These are phyloP conservation scores for Paragyromitra xinjiangensis DNA, from an alignment of 495 filamentous ascomycete genomes.

Conservation along the genomic window DNA sequence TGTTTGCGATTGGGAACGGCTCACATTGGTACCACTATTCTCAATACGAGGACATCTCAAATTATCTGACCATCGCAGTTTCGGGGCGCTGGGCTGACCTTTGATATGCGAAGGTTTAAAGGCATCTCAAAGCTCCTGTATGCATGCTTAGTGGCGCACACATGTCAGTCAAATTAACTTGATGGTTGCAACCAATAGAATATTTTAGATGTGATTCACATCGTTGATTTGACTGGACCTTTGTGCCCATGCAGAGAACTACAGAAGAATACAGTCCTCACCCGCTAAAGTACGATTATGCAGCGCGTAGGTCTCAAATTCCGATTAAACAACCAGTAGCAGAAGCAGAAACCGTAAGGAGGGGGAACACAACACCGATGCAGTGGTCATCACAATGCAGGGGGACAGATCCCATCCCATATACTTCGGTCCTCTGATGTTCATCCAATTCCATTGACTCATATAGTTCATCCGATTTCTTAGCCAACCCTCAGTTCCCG, in stretches of 20 bases:
- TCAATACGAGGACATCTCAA: neutral
- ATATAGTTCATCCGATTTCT: neutral
- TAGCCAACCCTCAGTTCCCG: neutral
- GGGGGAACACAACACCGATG: neutral
- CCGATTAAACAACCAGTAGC: neutral
- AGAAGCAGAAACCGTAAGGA: neutral
- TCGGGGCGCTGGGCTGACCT: neutral
- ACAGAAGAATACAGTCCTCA: neutral
- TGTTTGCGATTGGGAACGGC: neutral
- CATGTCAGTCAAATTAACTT: neutral
- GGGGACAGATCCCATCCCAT: neutral
- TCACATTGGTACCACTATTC: neutral
- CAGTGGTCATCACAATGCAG: neutral
- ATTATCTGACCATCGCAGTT: neutral
- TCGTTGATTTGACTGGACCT: neutral
- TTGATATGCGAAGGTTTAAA: neutral
- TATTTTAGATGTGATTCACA: neutral
- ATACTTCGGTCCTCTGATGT: neutral
- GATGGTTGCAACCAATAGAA: neutral
- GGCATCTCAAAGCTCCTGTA: conserved; percentile 2
- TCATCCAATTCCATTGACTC: neutral
- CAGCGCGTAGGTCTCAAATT: neutral
- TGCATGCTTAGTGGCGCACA: neutral
- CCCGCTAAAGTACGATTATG: neutral
- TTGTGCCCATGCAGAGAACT: neutral